phyloP scores from a whole-genome alignment of 257 asterid species.

The Scutellaria baicalensis region DNA sequence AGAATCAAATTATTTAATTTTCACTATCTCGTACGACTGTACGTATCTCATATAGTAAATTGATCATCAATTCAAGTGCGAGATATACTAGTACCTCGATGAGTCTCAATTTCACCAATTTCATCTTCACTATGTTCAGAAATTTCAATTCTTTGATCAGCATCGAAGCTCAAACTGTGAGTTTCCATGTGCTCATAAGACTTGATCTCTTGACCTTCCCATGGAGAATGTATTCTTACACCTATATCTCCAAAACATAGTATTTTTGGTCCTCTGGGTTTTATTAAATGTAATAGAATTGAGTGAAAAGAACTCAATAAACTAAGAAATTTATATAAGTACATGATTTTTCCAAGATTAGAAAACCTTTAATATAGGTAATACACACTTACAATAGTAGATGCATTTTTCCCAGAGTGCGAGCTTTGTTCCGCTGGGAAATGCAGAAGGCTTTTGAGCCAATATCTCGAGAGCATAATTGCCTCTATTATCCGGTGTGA shows the following conservation, averaged over 20 bases:
- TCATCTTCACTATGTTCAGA: slow-evolving; percentile 17
- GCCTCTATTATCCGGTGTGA: slow-evolving; percentile 21
- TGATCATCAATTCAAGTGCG: too few relatives aligned
- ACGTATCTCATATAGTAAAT: too few relatives aligned
- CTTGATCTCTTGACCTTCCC: slow-evolving; percentile 5
- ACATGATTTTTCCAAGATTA: too few relatives aligned
- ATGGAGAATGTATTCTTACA: slow-evolving; percentile 6
- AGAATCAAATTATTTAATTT: too few relatives aligned
- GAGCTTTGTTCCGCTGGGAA: slow-evolving; percentile 27
- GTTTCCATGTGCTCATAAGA: neutral
- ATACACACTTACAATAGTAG: slow-evolving; percentile 24
- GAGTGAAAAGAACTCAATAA: too few relatives aligned
- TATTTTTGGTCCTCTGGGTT: too few relatives aligned
- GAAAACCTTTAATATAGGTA: too few relatives aligned
- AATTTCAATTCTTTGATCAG: neutral
- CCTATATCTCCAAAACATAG: too few relatives aligned
- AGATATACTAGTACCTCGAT: too few relatives aligned
- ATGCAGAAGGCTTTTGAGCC: slow-evolving; percentile 43
- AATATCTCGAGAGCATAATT: slow-evolving; percentile 24
- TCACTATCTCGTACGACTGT: too few relatives aligned
- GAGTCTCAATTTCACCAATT: neutral
- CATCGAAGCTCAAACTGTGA: neutral
- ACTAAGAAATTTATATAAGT: too few relatives aligned
- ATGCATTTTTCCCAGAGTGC: slow-evolving; percentile 26
- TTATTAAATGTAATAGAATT: too few relatives aligned